Evolutionary conservation across 352 stramenopile genomes (phyloP), one percentile per base, ranked within the genome.

Genomic region (Pythium diclinum): DNA sequence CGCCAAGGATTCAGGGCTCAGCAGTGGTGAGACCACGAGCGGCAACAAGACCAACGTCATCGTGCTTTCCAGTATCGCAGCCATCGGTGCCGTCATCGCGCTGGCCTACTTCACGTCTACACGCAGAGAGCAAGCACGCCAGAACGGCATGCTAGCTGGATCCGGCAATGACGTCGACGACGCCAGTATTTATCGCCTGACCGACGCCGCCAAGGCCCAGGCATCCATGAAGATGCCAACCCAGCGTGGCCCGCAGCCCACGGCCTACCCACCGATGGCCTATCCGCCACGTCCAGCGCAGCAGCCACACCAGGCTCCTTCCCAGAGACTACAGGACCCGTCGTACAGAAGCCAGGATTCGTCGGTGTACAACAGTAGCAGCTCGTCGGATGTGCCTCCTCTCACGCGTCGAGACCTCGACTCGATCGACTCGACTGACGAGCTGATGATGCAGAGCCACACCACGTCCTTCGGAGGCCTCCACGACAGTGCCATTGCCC

Each of bases 31-130:
- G 19, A 40, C 10, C 25, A 40, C 53, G 34, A 28, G 49, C 14
- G 59, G 59, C 40, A 52, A 40, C 42, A n/a, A 36, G 17, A 60
- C 60, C 40, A 67, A 67, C 52, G 36, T 67, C 16, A 61, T 67
- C 21, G 23, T 67, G 8, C 44, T 67, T 13, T 49, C 40, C 14
- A 36, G 17, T 3, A 61, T 67, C 42, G 60, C 40, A 5, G 60
- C 28, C 6, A 25, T 67, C 6, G 60, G 52, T n/a, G 59, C 54
- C n/a, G 47, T 67, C n/a, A 51, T 67, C 19, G 60, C 60, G 1
- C 10, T 67, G 16, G 53, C 53, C 17, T 61, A 61, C n/a, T 67
- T 67, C 33, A 40, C 33, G 6, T 46, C 42, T 3, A 13, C 32
- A n/a, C 46, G 52, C 14, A 67, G 61, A n/a, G 16, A 49, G 38